phyloP scores from a whole-genome alignment of 2,329 filamentous ascomycete species.

The Aspergillus phoenicis region DNA sequence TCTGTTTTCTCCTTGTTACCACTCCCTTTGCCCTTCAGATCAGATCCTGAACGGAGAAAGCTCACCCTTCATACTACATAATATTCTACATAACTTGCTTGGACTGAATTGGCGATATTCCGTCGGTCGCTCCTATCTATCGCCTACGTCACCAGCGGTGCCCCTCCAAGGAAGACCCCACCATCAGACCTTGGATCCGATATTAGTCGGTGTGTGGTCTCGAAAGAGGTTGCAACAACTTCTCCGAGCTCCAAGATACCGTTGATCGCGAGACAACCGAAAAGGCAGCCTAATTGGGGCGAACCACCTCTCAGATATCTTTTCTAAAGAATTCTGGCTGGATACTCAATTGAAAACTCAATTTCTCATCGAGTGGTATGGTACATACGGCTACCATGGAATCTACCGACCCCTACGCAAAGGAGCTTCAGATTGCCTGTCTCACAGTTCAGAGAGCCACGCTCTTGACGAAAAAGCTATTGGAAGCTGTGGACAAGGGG shows the following conservation, averaged over 20 bases:
- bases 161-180: constrained; percentile 8
- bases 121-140: background rate
- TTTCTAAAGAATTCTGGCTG: background rate
- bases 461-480: constrained; percentile 59
- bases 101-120: background rate
- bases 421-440: constrained; percentile 41
- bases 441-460: constrained; percentile 59
- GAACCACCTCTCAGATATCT: background rate
- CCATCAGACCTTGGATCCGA: constrained; percentile 4
- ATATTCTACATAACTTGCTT: background rate
- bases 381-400: constrained; percentile 27
- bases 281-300: background rate
- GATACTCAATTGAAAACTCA: background rate
- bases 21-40: background rate
- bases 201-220: background rate
- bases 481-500: constrained; percentile 52
- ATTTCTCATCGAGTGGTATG: background rate
- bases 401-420: constrained; percentile 30
- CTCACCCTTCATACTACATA: no score
- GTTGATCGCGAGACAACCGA: background rate
- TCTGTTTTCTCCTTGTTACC: background rate
- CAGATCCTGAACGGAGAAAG: background rate
- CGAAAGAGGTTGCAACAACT: background rate
- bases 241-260: background rate
- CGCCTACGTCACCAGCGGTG: constrained; percentile 8